phyloP scores from a whole-genome alignment of 225 moss, liverwort and hornwort species.

The Polytrichum commune region DNA sequence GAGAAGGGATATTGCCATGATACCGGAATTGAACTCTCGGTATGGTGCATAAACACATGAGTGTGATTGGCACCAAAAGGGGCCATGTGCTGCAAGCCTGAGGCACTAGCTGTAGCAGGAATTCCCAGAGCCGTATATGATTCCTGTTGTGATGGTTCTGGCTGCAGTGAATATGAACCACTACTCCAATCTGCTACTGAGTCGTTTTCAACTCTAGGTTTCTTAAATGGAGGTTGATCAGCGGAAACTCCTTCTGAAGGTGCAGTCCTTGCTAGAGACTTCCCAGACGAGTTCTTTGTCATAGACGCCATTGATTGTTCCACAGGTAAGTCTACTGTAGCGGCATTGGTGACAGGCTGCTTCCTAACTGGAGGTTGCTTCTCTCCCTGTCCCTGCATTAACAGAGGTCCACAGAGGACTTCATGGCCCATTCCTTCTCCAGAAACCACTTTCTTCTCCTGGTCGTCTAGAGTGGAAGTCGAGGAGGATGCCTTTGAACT shows the following conservation, averaged over 20 bases:
- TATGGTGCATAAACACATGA: conserved; percentile 17
- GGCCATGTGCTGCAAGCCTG: conserved; percentile 33
- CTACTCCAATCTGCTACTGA: conserved; percentile 9
- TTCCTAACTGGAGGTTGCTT: conserved; percentile 7
- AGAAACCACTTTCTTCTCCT: conserved; percentile 10
- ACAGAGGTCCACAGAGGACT: conserved; percentile 6
- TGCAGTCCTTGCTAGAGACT: neutral
- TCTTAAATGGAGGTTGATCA: conserved; percentile 12
- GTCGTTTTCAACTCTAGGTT: neutral
- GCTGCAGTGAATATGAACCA: conserved; percentile 10
- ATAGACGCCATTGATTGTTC: conserved; percentile 10
- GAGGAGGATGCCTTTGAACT: conserved; percentile 32
- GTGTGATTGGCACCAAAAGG: conserved; percentile 18
- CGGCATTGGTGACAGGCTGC: neutral
- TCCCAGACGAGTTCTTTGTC: neutral
- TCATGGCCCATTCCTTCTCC: conserved; percentile 10
- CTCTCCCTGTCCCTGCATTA: conserved; percentile 5
- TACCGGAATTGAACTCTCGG: conserved; percentile 16
- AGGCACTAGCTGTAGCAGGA: conserved; percentile 21
- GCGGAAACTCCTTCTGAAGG: neutral
- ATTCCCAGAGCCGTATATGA: conserved; percentile 22
- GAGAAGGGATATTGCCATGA: conserved; percentile 23
- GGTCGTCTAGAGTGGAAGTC: conserved; percentile 17
- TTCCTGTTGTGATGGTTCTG: conserved; percentile 10
- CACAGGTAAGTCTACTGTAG: neutral